phyloP scores from a whole-genome alignment of 768 basidiomycete genomes.

The Dendrothele bispora region DNA sequence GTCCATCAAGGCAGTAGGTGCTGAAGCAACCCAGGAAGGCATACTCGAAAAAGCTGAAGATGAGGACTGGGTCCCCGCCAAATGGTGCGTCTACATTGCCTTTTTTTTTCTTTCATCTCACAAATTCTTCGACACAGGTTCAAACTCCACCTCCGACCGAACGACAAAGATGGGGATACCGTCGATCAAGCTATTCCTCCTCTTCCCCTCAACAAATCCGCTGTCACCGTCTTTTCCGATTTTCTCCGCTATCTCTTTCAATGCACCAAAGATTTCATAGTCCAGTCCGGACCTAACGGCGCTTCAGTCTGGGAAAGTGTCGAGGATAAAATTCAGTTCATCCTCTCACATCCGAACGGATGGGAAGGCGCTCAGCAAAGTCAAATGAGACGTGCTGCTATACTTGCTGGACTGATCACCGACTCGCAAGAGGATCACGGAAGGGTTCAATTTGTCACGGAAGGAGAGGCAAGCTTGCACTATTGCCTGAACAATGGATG shows the following conservation, averaged over 20 bases:
- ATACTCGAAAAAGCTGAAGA: conserved; percentile 40
- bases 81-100: conserved; percentile 38
- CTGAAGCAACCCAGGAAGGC: conserved; percentile 38
- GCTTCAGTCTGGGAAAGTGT: conserved; percentile 44
- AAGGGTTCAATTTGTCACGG: conserved; percentile 58
- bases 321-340: conserved; percentile 42
- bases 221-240: conserved; percentile 47
- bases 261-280: conserved; percentile 47
- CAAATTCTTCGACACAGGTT: conserved; percentile 25
- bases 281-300: conserved; percentile 43
- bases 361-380: conserved; percentile 64
- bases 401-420: conserved; percentile 49
- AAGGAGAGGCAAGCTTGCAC: conserved; percentile 63
- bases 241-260: conserved; percentile 48
- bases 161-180: conserved; percentile 12
- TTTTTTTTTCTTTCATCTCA: conserved; percentile 15
- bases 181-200: conserved; percentile 28
- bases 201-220: conserved; percentile 41
- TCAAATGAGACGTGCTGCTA: conserved; percentile 54
- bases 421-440: conserved; percentile 35
- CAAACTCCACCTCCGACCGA: conserved; percentile 37
- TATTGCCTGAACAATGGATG: conserved; percentile 52
- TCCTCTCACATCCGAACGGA: conserved; percentile 64
- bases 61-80: conserved; percentile 43
- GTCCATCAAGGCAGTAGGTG: conserved; percentile 38